Evolutionary conservation across 805 yeast genomes (phyloP), one percentile per base, ranked within the genome.

Genomic region (Myxozyma monticola): DNA sequence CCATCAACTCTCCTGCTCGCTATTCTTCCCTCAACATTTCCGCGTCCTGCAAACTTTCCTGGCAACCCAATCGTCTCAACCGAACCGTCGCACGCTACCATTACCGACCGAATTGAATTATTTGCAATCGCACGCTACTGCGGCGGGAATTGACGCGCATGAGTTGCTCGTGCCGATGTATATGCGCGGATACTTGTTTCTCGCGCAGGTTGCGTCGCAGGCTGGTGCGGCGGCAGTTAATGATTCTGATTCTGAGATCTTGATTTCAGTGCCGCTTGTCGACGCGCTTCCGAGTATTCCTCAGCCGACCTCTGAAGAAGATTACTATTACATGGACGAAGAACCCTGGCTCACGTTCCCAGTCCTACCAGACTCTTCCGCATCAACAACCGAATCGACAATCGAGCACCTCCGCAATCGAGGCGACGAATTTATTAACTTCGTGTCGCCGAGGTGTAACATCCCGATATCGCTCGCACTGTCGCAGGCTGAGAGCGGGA

Each of bases 1-100:
- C 15, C 14, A 31, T 3, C 17, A 43, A 12, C 15, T 52, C 15
- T 35, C 53, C 1, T 54, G 59, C 37, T 20, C 51, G 3, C 17
- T 54, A 10, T 54, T 28, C 36, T 42, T 54, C 21, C 26, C 59
- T 15, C 42, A 53, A 2, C 59, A 54, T 37, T 51, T 54, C 33
- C 46, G 57, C 14, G 45, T 37, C 2, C 22, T 54, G 10, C 59
- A 54, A 41, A 9, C 43, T 3, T 54, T 35, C 24, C 24, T 52
- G 20, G 26, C 45, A 3, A 39, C 38, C 17, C 49, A 46, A 3
- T 17, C 41, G 7, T 14, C 39, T 21, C 37, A 33, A 10, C 28
- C 31, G 6, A 24, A 17, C 3, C 31, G 24, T 1, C 38, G 57
- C 8, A 42, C 44, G 26, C 30, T 53, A 10, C 57, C 54, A 0